A percentile compares a stretch with the other conserved stretches of the same genome.
Evolutionary conservation across 164 flowering plant species (phyloP).

Genomic region (Magnolia sinica): DNA sequence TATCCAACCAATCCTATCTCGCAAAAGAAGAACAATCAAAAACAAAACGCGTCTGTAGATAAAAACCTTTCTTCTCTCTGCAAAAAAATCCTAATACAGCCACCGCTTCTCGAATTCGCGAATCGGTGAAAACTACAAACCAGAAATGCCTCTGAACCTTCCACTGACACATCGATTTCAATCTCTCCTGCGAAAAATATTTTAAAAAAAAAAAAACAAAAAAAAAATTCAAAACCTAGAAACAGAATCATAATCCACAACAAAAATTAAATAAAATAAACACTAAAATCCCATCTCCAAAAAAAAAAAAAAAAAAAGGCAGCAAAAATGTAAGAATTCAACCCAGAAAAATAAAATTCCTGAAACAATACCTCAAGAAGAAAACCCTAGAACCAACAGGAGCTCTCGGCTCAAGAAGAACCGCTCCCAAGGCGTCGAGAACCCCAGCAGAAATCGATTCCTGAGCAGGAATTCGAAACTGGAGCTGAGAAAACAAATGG

Average conservation of each 20-base stretch:
- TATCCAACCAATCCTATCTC: not conserved
- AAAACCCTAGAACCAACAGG: not conserved
- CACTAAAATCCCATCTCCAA: not conserved
- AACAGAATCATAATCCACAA: not conserved
- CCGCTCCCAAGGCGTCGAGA: too few species aligned
- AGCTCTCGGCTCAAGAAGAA: not conserved
- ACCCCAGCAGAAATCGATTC: not conserved
- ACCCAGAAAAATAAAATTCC: not conserved
- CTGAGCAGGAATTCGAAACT: not conserved
- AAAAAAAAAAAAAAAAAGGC: not conserved
- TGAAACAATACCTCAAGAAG: not conserved
- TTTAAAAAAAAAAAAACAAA: not conserved
- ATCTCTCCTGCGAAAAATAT: not conserved
- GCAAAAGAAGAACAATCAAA: not conserved
- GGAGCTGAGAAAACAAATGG: not conserved
- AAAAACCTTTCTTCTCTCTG: not conserved
- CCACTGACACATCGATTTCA: slow-evolving; percentile 12
- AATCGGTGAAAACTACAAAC: not conserved
- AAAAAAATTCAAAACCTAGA: not conserved
- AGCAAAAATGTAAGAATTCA: not conserved
- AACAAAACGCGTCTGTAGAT: not conserved
- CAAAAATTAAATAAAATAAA: not conserved
- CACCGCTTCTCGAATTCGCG: slow-evolving; percentile 1
- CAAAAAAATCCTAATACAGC: not conserved
- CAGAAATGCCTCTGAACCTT: slow-evolving; percentile 2